Evolutionary conservation across 2,329 filamentous ascomycete species (phyloP).

Genomic region (Penicillium occitanis): DNA sequence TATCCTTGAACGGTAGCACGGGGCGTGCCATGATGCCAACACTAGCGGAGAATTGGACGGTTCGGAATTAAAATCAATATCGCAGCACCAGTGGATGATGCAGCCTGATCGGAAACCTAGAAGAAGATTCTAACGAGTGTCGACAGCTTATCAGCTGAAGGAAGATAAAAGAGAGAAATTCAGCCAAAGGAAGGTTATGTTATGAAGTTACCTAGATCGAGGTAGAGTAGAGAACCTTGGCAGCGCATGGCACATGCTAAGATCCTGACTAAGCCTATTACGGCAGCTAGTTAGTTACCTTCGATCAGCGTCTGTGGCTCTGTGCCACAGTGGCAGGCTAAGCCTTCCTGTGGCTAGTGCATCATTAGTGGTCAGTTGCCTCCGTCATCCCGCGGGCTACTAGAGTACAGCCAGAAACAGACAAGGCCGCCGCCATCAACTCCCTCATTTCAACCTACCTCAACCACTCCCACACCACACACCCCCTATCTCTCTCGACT

Average conservation of each 20-base stretch:
- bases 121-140: background rate
- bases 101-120: background rate
- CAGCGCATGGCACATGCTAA: background rate
- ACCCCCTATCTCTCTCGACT: background rate
- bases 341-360: slow-evolving; percentile 9
- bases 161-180: background rate
- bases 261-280: background rate
- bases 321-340: slow-evolving; percentile 11
- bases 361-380: slow-evolving; percentile 16
- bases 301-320: background rate
- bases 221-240: background rate
- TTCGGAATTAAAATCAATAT: slow-evolving; percentile 4
- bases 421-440: slow-evolving; percentile 1
- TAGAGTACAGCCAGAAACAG: background rate
- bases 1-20: slow-evolving; percentile 79
- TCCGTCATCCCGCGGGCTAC: slow-evolving; percentile 21
- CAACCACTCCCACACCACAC: background rate
- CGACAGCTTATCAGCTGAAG: slow-evolving; percentile 2
- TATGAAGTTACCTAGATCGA: background rate
- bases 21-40: slow-evolving; percentile 34
- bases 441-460: slow-evolving; percentile 10
- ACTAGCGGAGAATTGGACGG: slow-evolving; percentile 35
- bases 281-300: background rate
- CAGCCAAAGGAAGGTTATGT: background rate
- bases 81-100: slow-evolving; percentile 3